Evolutionary conservation across 257 asterid species (phyloP), one percentile per base, ranked within the genome.

Genomic region (Solanum chilense): DNA sequence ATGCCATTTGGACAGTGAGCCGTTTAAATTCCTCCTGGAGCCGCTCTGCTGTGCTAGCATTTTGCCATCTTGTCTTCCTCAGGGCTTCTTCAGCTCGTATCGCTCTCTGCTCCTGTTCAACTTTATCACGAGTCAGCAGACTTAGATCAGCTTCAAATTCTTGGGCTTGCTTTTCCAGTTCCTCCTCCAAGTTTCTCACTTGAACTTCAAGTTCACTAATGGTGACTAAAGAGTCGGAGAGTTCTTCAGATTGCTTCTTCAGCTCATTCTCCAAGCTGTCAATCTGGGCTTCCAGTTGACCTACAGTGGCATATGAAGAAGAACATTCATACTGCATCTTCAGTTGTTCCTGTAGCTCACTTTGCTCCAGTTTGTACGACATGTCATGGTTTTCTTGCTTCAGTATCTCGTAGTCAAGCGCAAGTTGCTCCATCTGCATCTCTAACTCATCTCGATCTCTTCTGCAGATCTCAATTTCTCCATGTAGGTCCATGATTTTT

Each of bases 401-500:
- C 94, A 93, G 89, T 82, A 96, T 96, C 93, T 97, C 99, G 7
- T 97, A 96, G 85, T 97, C 99, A 44, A 97, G 98, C 16, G 99
- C 99, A 45, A 97, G 95, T 92, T 97, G 99, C 92, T 97, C 99
- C 98, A 95, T 94, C 88, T 95, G 99, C 93, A 92, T 93, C 92
- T 96, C 98, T 15, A 95, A 76, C 75, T 97, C 98, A 39, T 97
- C 98, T 90, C 88, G 93, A 56, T 95, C 99, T 86, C 97, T 89
- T 91, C 89, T 92, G 87, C 89, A 94, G 87, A 91, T 95, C 89
- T 93, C 99, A 15, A 96, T 90, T 83, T 97, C 98, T 9, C 90
- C 87, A 41, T 91, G 93, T 88, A 96, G 92, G 88, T 96, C 98
- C 88, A 92, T 88, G 89, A 96, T 92, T 90, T 93, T 95, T 89